phyloP scores from a whole-genome alignment of 129 eudicot species.

The Solidago caesia region DNA sequence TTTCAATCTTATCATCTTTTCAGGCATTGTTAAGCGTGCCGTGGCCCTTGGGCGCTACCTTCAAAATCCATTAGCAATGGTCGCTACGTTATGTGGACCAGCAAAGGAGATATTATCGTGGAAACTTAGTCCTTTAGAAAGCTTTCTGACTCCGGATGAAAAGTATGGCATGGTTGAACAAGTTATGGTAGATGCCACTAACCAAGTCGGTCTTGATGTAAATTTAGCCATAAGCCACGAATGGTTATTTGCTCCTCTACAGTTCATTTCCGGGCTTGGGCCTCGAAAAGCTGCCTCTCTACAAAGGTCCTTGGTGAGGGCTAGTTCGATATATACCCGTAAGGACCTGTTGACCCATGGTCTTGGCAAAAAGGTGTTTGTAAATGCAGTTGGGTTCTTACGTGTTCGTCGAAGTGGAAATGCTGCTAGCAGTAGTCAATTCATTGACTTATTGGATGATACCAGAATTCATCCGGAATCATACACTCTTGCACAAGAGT shows the following conservation, averaged over 20 bases:
- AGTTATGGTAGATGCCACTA: slow-evolving; percentile 89
- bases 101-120: slow-evolving; percentile 85
- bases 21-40: slow-evolving; percentile 90
- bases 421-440: slow-evolving; percentile 80
- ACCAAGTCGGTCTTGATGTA: slow-evolving; percentile 92
- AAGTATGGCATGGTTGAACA: slow-evolving; percentile 90
- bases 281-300: slow-evolving; percentile 93
- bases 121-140: slow-evolving; percentile 78
- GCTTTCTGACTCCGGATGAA: slow-evolving; percentile 85
- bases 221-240: slow-evolving; percentile 91
- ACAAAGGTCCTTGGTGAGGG: slow-evolving; percentile 74
- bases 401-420: slow-evolving; percentile 85
- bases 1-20: neutral
- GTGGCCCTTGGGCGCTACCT: slow-evolving; percentile 93
- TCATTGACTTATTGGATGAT: slow-evolving; percentile 83
- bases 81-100: slow-evolving; percentile 86
- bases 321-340: slow-evolving; percentile 70
- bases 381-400: slow-evolving; percentile 89
- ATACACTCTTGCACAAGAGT: slow-evolving; percentile 81
- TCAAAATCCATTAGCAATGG: slow-evolving; percentile 97
- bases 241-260: slow-evolving; percentile 89
- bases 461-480: slow-evolving; percentile 95
- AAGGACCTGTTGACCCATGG: slow-evolving; percentile 85
- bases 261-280: slow-evolving; percentile 94
- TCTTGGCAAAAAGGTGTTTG: slow-evolving; percentile 82